Evolutionary conservation across 257 asterid genomes (phyloP), one percentile per base, ranked within the genome.

Genomic region (Solanum rostratum): DNA sequence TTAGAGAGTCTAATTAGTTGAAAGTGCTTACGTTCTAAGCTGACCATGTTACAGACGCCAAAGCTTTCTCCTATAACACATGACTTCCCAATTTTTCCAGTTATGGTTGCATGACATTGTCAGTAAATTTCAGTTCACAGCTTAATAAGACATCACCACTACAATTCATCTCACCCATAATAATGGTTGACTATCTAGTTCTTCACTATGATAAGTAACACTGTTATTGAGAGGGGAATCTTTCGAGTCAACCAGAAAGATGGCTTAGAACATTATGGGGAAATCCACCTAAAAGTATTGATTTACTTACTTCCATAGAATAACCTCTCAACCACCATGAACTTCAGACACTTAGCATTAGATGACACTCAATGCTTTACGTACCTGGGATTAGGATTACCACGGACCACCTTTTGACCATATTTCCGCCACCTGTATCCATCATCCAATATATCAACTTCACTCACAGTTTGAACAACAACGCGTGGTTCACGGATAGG

Each of bases 371-470:
- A 83, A 63, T 39, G 37, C 45, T 33, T 68, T 69, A 82, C 86
- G 60, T 84, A 96, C 99, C 98, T 95, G 82, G 99, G 99, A 90
- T 95, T 96, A 66, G 98, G 99, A 89, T 96, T 96, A 84, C 98
- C 98, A 59, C 98, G 92, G 87, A 96, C 99, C 54, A 96, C 98
- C 87, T 96, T 96, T 90, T 96, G 99, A 74, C 99, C 99, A 50
- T 96, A 96, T 88, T 96, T 96, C 79, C 99, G 98, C 99, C 99
- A 96, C 76, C 97, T 90, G 86, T 96, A 96, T 45, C 98, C 99
- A 88, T 95, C 99, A 85, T 96, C 99, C 87, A 95, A 87, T 89
- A 95, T 92, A 92, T 96, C 98, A 85, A 96, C 97, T 94, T 96
- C 99, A 78, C 98, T 96, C 87, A 95, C 89, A 73, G 99, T 96